Evolutionary conservation across 1,284 basidiomycete genomes (phyloP).

Genomic region (Ustilago bromivora): DNA sequence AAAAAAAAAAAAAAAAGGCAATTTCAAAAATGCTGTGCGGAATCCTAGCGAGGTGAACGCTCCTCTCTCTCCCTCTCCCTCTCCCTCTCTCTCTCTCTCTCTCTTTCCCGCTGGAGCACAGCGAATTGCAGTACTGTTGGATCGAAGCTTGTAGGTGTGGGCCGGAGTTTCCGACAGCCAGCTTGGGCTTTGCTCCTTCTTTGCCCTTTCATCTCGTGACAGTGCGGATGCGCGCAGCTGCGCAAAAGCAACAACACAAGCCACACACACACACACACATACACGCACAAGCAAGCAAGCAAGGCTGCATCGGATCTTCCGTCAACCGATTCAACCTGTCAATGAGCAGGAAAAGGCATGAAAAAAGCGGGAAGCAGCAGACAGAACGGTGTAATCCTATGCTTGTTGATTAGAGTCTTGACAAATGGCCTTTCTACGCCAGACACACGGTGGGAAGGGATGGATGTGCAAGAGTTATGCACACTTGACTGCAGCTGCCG

Average conservation of each 20-base stretch:
- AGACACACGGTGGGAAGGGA: not conserved
- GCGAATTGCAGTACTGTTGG: not conserved
- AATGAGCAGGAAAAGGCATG: not conserved
- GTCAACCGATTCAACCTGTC: constrained; percentile 3
- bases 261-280: not conserved
- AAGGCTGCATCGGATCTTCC: constrained; percentile 4
- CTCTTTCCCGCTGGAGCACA: not conserved
- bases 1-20: no score
- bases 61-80: not conserved
- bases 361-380: not conserved
- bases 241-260: not conserved
- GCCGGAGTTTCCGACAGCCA: not conserved
- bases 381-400: not conserved
- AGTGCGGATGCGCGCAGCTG: not conserved
- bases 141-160: not conserved
- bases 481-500: not conserved
- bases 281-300: not conserved
- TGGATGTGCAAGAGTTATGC: constrained; percentile 13
- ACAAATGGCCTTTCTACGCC: constrained; percentile 1
- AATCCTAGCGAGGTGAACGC: no score
- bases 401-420: constrained; percentile 4
- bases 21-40: no score
- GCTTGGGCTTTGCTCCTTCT: not conserved
- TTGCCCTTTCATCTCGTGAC: constrained; percentile 1
- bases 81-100: not conserved